phyloP scores from a whole-genome alignment of 768 basidiomycete species.

The Podaxis mareebaensis region DNA sequence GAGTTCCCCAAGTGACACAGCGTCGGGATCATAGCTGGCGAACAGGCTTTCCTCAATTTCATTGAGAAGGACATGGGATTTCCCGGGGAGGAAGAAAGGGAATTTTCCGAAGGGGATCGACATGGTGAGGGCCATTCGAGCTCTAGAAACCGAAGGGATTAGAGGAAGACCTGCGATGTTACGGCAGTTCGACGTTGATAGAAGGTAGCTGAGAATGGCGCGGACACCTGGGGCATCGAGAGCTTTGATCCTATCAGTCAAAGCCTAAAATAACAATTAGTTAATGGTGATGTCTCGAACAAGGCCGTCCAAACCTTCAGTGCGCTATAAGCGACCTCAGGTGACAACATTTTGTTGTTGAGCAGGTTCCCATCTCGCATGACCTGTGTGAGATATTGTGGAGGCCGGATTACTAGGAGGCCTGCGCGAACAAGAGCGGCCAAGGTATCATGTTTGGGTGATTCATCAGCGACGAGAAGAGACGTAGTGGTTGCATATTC shows the following conservation, averaged over 20 bases:
- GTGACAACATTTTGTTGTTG: constrained; percentile 22
- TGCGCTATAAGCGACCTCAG: constrained; percentile 28
- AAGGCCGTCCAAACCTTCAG: constrained; percentile 30
- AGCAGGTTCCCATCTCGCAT: constrained; percentile 18
- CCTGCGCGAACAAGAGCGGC: constrained; percentile 33
- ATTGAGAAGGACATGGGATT: constrained; percentile 29
- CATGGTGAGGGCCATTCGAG: too few relatives aligned
- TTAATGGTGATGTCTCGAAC: background rate
- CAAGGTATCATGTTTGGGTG: constrained; percentile 24
- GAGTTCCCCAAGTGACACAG: constrained; percentile 32
- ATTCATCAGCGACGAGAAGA: constrained; percentile 28
- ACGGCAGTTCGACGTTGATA: constrained; percentile 31
- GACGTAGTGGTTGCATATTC: constrained; percentile 1
- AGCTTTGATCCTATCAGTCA: background rate
- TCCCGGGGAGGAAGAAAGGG: constrained; percentile 22
- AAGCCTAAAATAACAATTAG: background rate
- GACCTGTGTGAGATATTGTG: constrained; percentile 32
- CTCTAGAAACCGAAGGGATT: constrained; percentile 28
- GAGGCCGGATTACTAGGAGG: constrained; percentile 36
- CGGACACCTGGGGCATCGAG: constrained; percentile 7
- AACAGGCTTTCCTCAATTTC: constrained; percentile 28
- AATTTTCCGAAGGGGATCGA: background rate
- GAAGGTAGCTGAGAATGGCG: constrained; percentile 33
- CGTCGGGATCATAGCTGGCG: constrained; percentile 28
- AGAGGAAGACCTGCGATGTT: constrained; percentile 40